Percentiles rank a stretch among this genome's conserved stretches.
phyloP scores from a whole-genome alignment of 2,329 filamentous ascomycete genomes.

The Alternaria sp. region DNA sequence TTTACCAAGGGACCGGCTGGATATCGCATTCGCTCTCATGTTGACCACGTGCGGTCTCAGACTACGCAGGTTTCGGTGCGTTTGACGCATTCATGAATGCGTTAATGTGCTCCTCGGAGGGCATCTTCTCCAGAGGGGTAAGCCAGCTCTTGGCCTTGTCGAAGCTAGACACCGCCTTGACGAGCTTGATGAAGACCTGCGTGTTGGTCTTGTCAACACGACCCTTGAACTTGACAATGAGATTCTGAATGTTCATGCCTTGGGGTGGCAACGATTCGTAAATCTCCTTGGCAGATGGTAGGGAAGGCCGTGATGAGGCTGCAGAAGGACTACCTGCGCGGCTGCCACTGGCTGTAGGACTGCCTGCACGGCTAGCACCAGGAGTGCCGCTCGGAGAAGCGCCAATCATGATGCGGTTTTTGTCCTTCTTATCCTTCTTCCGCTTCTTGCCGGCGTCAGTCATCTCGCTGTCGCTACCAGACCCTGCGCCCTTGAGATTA shows the following conservation, averaged over 20 bases:
- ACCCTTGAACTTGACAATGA: conserved; percentile 52
- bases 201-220: conserved; percentile 47
- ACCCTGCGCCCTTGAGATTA: conserved; percentile 56
- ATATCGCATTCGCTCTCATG: not conserved
- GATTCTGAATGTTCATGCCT: conserved; percentile 51
- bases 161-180: conserved; percentile 48
- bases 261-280: conserved; percentile 52
- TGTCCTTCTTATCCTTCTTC: conserved; percentile 64
- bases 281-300: conserved; percentile 55
- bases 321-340: conserved; percentile 38
- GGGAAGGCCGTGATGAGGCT: conserved; percentile 20
- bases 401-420: conserved; percentile 61
- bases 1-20: not conserved
- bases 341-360: conserved; percentile 49
- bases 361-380: conserved; percentile 62
- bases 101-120: conserved; percentile 36
- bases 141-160: conserved; percentile 39
- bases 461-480: conserved; percentile 74
- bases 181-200: conserved; percentile 52
- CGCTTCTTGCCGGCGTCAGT: conserved; percentile 70
- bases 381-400: conserved; percentile 66
- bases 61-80: conserved; percentile 15
- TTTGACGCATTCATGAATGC: conserved; percentile 23
- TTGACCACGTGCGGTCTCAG: not conserved
- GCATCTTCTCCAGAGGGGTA: conserved; percentile 39